Evolutionary conservation across 148 eudicot genomes (phyloP).

Genomic region (Fallopia convolvulus): DNA sequence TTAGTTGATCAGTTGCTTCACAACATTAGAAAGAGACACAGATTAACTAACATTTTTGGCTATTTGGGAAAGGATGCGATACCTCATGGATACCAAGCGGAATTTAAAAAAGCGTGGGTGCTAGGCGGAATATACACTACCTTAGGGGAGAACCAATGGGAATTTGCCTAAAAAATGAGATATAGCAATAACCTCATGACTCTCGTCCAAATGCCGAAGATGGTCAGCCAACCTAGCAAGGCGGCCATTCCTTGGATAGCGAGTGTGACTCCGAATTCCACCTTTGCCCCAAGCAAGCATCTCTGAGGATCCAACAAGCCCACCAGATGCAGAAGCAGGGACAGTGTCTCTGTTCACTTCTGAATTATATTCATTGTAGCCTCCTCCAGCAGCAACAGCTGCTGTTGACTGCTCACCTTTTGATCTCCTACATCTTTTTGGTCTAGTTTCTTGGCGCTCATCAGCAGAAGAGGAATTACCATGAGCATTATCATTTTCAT

Average conservation of each 20-base stretch:
- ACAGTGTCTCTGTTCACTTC: constrained; percentile 36
- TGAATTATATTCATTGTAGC: constrained; percentile 32
- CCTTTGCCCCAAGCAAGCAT: constrained; percentile 68
- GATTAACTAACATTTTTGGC: too few relatives aligned
- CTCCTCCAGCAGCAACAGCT: constrained; percentile 29
- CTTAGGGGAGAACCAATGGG: too few relatives aligned
- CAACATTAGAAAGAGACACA: too few relatives aligned
- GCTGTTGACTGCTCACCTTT: constrained; percentile 38
- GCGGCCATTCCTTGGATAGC: constrained; percentile 35
- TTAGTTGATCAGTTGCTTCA: too few relatives aligned
- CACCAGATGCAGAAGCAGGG: constrained; percentile 22
- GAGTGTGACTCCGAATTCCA: constrained; percentile 59
- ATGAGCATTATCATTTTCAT: constrained; percentile 55
- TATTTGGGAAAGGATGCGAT: too few relatives aligned
- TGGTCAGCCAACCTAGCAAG: constrained; percentile 44
- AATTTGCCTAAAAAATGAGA: too few relatives aligned
- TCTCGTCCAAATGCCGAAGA: constrained; percentile 37
- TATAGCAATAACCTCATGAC: constrained; percentile 31
- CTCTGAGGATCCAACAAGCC: constrained; percentile 44
- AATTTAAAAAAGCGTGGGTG: too few relatives aligned
- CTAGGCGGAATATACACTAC: too few relatives aligned
- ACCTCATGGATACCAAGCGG: too few relatives aligned
- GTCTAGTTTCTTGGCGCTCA: constrained; percentile 46
- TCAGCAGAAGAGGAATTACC: constrained; percentile 61
- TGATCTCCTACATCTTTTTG: constrained; percentile 35